These are phyloP conservation scores for Aulographum hederae DNA, from an alignment of 2,329 filamentous ascomycete species.

Conservation along the genomic window DNA sequence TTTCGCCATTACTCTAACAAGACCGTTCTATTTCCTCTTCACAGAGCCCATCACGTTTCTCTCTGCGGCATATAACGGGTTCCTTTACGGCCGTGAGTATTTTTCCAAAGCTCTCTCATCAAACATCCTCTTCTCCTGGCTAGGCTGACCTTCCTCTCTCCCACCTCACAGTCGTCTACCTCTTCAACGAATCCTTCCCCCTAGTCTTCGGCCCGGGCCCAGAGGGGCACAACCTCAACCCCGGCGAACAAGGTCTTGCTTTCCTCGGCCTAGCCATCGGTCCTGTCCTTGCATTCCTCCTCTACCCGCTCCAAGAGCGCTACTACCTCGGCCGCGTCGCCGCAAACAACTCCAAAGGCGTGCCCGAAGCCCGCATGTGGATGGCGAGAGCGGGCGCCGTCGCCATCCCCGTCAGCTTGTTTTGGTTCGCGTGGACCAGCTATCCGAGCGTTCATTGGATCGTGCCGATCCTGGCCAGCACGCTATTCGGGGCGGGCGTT, in stretches of 20 bases:
- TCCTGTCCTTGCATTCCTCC: conserved; percentile 36
- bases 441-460: conserved; percentile 37
- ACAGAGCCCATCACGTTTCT: too few relatives aligned
- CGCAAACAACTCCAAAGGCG: conserved; percentile 33
- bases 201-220: conserved; percentile 53
- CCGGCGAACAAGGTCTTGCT: conserved; percentile 41
- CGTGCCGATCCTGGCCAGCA: conserved; percentile 28
- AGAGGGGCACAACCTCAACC: conserved; percentile 37
- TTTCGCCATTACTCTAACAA: too few relatives aligned
- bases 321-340: conserved; percentile 7
- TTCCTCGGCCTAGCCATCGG: conserved; percentile 54
- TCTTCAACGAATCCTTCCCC: conserved; percentile 29
- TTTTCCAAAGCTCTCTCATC: too few relatives aligned
- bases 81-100: too few relatives aligned
- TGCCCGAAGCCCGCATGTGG: conserved; percentile 20
- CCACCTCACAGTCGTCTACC: too few relatives aligned
- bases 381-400: neutral
- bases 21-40: too few relatives aligned
- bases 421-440: conserved; percentile 32
- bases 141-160: too few relatives aligned
- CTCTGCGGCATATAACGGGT: too few relatives aligned
- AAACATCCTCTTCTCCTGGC: too few relatives aligned
- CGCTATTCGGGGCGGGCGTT: conserved; percentile 39
- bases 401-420: conserved; percentile 12
- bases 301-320: neutral